Base-by-base conservation (phyloP, 2,329 filamentous ascomycete species). In the Fusarium nanum region DNA sequence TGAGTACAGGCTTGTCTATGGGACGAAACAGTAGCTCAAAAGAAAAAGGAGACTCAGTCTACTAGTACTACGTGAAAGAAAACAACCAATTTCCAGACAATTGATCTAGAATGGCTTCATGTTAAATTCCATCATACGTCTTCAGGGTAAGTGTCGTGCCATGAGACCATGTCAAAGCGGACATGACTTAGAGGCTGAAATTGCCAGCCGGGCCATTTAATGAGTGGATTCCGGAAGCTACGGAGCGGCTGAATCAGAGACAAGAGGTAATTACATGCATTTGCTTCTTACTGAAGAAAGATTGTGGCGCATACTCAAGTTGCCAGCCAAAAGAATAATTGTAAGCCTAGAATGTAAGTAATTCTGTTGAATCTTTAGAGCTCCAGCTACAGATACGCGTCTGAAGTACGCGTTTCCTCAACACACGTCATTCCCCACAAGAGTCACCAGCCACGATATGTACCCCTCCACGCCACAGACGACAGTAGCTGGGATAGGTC, bases 381-480 rank as follows among this genome's bases (percentile, higher is more conserved):
- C 18, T 37, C 34, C 34, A n/a, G 18, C n/a, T n/a, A 22, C 37
- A 52, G 22, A 68, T 11, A 69, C 68, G 68, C 67, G 67, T 64
- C 46, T 56, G n/a, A 23, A 52, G 20, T 61, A 71, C 68, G 68
- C 68, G 68, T 68, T 65, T 68, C 23, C 45, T 41, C 22, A 53
- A 32, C 68, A 55, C 68, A 71, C 68, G 68, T 71, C 68, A 71
- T 70, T 57, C 68, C 47, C 64, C 55, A 70, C 67, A 34, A 13
- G 13, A n/a, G 44, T 30, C 68, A 71, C 20, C 56, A 71, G 68
- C 68, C 68, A 71, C 68, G 49, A 37, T 27, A 60, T 59, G 56
- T 64, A 71, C 67, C 67, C 67, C 67, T 64, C 67, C 67, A 66
- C 56, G 67, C 67, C 67, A 70, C 66, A 66, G 18, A 34, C 49